Base-by-base conservation (phyloP, 306 rosid genomes). In the Ceratonia siliqua region DNA sequence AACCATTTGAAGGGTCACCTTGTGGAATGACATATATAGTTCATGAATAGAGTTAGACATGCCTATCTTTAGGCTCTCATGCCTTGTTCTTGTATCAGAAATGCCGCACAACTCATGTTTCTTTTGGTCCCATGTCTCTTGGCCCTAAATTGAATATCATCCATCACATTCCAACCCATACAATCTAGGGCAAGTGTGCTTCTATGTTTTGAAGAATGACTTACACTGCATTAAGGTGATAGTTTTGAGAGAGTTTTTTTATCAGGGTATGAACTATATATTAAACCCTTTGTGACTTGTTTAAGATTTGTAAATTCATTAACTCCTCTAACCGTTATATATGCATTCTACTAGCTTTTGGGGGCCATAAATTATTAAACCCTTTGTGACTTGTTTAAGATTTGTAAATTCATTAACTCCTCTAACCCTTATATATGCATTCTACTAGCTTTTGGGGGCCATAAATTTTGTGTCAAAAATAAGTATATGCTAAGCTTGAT, bases 31-130 rank as follows among this genome's bases (percentile, higher is more conserved):
- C 35, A 30, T 76, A 63, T 41, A 30, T 76, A 63, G 78, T 56
- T 80, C 69, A 72, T 73, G 8, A 62, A 42, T 73, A 53, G 68
- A 46, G 62, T 33, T 70, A 69, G 74, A 83, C 78, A 80, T 33
- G 20, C 73, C 62, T 53, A 49, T 41, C 59, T 64, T 33, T 78
- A 61, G 78, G 62, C 35, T 77, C 77, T 67, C 63, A 17, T 73
- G 79, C 71, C 72, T 53, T 75, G 83, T 68, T 74, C 52, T 27
- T 27, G 13, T 46, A 36, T 55, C 50, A 25, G 46, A 71, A 58
- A 56, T 46, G 48, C 39, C 13, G 48, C n/a, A 35, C 54, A 27
- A 36, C 58, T 35, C n/a, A 2, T 57, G 49, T 70, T 48, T 63
- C 54, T 63, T 49, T 78, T 68, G 59, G 69, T 62, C 80, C 62